phyloP scores from a whole-genome alignment of 2,329 filamentous ascomycete species.

The Cladophialophora exuberans region DNA sequence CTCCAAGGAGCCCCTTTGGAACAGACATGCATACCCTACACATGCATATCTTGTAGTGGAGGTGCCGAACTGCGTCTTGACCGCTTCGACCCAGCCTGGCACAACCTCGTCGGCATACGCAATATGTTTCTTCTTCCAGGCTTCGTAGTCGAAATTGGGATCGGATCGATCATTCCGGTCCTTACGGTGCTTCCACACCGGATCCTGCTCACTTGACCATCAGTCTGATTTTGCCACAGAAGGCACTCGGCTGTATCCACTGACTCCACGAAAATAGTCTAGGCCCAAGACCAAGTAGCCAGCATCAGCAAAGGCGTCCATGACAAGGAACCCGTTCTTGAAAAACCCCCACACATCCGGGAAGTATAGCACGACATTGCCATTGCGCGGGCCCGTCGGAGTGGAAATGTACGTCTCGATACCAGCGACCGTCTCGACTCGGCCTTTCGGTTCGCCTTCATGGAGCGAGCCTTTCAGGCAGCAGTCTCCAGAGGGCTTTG shows the following conservation, averaged over 20 bases:
- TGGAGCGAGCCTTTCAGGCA: constrained; percentile 48
- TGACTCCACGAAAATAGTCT: constrained; percentile 52
- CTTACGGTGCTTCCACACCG: constrained; percentile 47
- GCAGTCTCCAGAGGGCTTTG: constrained; percentile 35
- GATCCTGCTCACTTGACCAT: constrained; percentile 40
- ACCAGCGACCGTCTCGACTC: constrained; percentile 39
- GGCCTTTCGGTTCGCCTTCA: constrained; percentile 43
- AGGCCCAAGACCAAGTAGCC: constrained; percentile 49
- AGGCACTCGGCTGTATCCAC: constrained; percentile 13
- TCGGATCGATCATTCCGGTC: constrained; percentile 37
- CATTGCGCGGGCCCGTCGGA: constrained; percentile 41
- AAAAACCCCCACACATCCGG: constrained; percentile 52
- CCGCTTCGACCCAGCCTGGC: constrained; percentile 48
- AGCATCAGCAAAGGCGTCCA: constrained; percentile 52
- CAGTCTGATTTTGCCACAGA: background rate
- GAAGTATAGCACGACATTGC: constrained; percentile 51
- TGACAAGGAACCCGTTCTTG: constrained; percentile 48
- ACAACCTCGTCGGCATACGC: constrained; percentile 49
- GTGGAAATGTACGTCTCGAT: constrained; percentile 46
- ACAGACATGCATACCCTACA: constrained; percentile 20
- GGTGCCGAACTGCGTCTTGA: constrained; percentile 42
- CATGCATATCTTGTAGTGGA: constrained; percentile 28
- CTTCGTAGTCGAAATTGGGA: constrained; percentile 52
- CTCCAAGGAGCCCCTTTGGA: background rate
- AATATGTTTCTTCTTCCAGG: constrained; percentile 53